A percentile compares a stretch with the other conserved stretches of the same genome.
phyloP scores from a whole-genome alignment of 768 basidiomycete species.

The Crassisporium funariophilum region DNA sequence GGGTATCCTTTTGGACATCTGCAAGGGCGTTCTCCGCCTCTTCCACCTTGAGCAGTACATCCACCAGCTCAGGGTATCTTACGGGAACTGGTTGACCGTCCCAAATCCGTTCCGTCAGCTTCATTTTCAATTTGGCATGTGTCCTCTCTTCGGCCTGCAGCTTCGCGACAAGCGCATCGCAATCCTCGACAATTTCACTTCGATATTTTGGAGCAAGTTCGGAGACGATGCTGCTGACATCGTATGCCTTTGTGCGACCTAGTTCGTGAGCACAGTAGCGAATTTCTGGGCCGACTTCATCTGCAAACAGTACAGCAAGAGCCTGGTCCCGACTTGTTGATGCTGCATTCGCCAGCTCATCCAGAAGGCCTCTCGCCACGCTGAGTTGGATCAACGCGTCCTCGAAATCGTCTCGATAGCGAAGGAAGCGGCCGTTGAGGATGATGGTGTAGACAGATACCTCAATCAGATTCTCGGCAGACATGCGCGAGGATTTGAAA shows the following conservation, averaged over 20 bases:
- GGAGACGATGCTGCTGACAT: slow-evolving; percentile 72
- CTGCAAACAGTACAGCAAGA: slow-evolving; percentile 78
- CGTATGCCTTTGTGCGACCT: slow-evolving; percentile 76
- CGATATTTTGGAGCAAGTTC: slow-evolving; percentile 61
- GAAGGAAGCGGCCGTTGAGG: slow-evolving; percentile 80
- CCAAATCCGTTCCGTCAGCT: slow-evolving; percentile 68
- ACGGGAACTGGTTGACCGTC: slow-evolving; percentile 84
- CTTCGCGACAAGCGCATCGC: slow-evolving; percentile 52
- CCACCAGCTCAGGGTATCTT: slow-evolving; percentile 89
- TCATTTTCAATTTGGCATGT: slow-evolving; percentile 49
- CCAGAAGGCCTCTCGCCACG: slow-evolving; percentile 75
- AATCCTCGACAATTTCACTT: slow-evolving; percentile 65
- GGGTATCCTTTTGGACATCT: slow-evolving; percentile 31
- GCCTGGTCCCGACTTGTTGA: slow-evolving; percentile 85
- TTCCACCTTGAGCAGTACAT: slow-evolving; percentile 81
- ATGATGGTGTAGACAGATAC: slow-evolving; percentile 77
- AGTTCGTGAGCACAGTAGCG: slow-evolving; percentile 91
- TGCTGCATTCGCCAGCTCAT: slow-evolving; percentile 63
- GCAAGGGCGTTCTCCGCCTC: slow-evolving; percentile 67
- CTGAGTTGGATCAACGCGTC: slow-evolving; percentile 75
- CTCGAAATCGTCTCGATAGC: slow-evolving; percentile 75
- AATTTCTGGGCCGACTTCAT: slow-evolving; percentile 90
- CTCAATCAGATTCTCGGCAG: slow-evolving; percentile 64
- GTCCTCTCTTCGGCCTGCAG: slow-evolving; percentile 47
- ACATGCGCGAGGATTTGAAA: slow-evolving; percentile 52